phyloP scores from a whole-genome alignment of 73 alveolate genomes.

The Paramecium primaurelia region DNA sequence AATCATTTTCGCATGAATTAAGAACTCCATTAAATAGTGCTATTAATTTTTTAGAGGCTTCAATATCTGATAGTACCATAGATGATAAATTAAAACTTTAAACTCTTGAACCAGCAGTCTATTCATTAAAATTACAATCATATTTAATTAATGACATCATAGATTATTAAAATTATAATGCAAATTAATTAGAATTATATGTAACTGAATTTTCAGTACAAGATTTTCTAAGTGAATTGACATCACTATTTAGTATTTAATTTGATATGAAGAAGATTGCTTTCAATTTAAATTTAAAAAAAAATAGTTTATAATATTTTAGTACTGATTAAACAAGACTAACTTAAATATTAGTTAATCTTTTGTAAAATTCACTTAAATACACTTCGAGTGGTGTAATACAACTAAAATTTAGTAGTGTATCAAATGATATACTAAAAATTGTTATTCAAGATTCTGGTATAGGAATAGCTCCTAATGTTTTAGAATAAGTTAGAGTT shows the following conservation, averaged over 20 bases:
- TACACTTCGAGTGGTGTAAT: not conserved
- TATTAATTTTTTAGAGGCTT: not conserved
- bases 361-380: not conserved
- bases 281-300: not conserved
- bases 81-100: not conserved
- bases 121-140: not conserved
- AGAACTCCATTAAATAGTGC: conserved; percentile 49
- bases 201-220: not conserved
- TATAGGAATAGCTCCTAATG: not conserved
- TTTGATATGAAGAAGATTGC: not conserved
- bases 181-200: not conserved
- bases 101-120: not conserved
- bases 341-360: conserved; percentile 13
- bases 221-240: not conserved
- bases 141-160: conserved; percentile 14
- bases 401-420: not conserved
- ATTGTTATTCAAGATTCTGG: not conserved
- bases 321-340: not conserved
- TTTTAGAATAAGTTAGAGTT: not conserved
- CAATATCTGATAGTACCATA: not conserved
- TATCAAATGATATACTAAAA: not conserved
- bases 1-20: conserved; percentile 36
- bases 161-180: not conserved
- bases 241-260: not conserved
- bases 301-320: not conserved